Evolutionary conservation across 805 yeast genomes (phyloP), one percentile per base, ranked within the genome.

Genomic region (Candida hispaniensis): DNA sequence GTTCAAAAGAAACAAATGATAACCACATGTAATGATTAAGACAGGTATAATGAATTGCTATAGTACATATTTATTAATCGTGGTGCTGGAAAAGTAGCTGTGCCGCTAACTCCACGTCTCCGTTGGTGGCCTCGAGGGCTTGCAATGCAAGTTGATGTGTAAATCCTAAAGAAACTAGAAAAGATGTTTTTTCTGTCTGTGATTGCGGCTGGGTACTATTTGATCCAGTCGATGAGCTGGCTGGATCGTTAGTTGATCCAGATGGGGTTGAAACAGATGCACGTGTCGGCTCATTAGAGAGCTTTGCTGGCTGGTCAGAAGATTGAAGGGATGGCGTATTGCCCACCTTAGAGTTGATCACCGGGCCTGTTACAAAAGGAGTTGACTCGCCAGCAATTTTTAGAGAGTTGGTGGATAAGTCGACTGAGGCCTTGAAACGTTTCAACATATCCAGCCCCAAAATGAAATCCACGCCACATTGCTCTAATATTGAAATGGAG

Each of bases 401-500:
- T 38, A 91, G 64, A 7, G 66, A 67, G 49, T 80, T 76, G 29
- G 62, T 62, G 26, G 67, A 67, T 46, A 91, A 63, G 54, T 91
- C 94, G 34, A 91, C 73, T 22, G 65, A 60, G 30, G 93, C 93
- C 51, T 76, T 85, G 54, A 85, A 88, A 45, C 94, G 73, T 56
- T 78, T 75, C 48, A 91, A 65, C 94, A 88, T 60, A 29, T 91
- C 98, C 34, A 91, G 63, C 0, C 99, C 99, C 18, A 91, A 64
- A 24, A 91, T 60, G 44, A 86, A 63, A 44, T 83, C 94, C 24
- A 61, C 54, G 24, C 47, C 44, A 15, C 51, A 47, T 6, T 60
- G 61, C 41, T 88, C 93, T 33, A 88, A 50, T 3, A 80, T 79
- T 1, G 75, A 71, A 48, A 80, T 75, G 30, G 76, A 66, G 47